A percentile compares a stretch with the other conserved stretches of the same genome.
These are phyloP conservation scores for Ceraceosorus guamensis DNA, from an alignment of 1,284 basidiomycete genomes.

Conservation along the genomic window DNA sequence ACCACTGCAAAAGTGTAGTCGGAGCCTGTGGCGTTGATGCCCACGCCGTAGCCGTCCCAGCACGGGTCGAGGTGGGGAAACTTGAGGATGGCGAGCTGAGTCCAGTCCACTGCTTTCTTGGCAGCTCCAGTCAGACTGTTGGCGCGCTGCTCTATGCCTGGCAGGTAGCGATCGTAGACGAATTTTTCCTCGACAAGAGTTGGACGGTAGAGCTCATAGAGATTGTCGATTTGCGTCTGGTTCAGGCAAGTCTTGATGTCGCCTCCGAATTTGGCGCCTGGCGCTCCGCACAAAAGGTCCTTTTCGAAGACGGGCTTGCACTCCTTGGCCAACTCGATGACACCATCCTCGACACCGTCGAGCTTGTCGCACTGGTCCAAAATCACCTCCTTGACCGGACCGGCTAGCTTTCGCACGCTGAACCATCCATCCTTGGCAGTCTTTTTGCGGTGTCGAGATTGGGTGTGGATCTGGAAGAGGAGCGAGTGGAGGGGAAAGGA, in stretches of 20 bases:
- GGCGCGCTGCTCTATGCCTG: slow-evolving; percentile 10
- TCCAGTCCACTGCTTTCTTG: slow-evolving; percentile 32
- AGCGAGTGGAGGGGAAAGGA: too few relatives aligned
- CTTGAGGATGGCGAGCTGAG: slow-evolving; percentile 34
- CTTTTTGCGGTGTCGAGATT: slow-evolving; percentile 8
- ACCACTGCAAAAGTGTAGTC: slow-evolving; percentile 2
- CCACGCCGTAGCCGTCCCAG: slow-evolving; percentile 8
- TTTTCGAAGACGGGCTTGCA: slow-evolving; percentile 17
- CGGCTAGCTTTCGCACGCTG: background rate
- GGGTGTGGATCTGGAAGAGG: background rate
- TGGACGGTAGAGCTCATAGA: slow-evolving; percentile 4
- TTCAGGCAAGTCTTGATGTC: slow-evolving; percentile 7
- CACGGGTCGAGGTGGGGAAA: slow-evolving; percentile 4
- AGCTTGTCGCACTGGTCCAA: slow-evolving; percentile 48
- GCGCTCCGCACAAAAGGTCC: slow-evolving; percentile 10
- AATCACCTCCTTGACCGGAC: slow-evolving; percentile 32
- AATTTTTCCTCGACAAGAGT: slow-evolving; percentile 7
- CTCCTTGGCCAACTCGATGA: slow-evolving; percentile 36
- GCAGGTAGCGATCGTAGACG: slow-evolving; percentile 13
- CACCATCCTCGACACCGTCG: slow-evolving; percentile 49
- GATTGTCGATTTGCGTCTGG: slow-evolving; percentile 4
- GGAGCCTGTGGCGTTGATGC: slow-evolving; percentile 11
- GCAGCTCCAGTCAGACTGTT: slow-evolving; percentile 3
- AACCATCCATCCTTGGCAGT: slow-evolving; percentile 9
- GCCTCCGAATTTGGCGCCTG: background rate